phyloP scores from a whole-genome alignment of 129 eudicot genomes.

The Oenanthe sinensis region DNA sequence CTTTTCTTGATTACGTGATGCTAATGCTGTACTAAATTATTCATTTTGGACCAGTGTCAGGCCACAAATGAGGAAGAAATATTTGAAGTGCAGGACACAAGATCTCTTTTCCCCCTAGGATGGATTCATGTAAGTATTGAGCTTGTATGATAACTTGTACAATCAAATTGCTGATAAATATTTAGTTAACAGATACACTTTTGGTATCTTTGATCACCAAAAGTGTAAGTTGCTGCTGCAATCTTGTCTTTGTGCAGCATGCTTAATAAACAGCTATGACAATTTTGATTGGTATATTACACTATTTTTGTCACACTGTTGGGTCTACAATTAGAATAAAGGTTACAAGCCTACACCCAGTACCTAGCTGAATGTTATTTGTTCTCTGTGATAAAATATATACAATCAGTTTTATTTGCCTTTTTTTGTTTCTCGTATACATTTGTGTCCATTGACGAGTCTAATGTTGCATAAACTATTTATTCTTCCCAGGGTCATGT shows the following conservation, averaged over 20 bases:
- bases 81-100: conserved; percentile 93
- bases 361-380: background rate
- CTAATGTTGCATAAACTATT: background rate
- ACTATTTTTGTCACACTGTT: background rate
- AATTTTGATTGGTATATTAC: background rate
- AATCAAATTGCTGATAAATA: background rate
- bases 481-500: background rate
- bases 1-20: conserved; percentile 3
- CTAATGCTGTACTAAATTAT: conserved; percentile 16
- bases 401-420: background rate
- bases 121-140: conserved; percentile 87
- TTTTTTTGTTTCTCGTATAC: background rate
- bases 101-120: conserved; percentile 79
- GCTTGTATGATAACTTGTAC: conserved; percentile 6
- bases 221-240: background rate
- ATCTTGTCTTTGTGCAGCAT: background rate
- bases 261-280: background rate
- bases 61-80: conserved; percentile 98
- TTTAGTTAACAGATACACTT: background rate
- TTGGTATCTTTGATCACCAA: background rate
- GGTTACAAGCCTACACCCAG: background rate
- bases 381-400: background rate
- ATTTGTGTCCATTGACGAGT: background rate
- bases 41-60: conserved; percentile 58
- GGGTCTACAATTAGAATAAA: background rate